phyloP scores from a whole-genome alignment of 2,329 filamentous ascomycete species.

The Ophiosphaerella narmari region DNA sequence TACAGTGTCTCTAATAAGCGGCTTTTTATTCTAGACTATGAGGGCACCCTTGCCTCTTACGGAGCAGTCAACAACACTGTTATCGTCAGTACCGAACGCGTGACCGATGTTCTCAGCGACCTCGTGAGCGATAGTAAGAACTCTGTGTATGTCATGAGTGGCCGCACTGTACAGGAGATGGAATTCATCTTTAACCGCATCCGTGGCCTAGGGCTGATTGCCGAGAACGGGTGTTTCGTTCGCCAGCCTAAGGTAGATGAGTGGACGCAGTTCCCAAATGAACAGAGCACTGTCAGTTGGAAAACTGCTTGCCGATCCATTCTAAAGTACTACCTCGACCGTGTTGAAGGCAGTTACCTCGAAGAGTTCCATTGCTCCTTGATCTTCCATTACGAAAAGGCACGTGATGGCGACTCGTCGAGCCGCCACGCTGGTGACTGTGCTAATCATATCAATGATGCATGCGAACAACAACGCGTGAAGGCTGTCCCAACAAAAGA shows the following conservation, averaged over 20 bases:
- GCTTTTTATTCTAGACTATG: slow-evolving; percentile 90
- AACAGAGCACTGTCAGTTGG: slow-evolving; percentile 73
- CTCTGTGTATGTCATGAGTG: slow-evolving; percentile 91
- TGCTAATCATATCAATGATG: slow-evolving; percentile 93
- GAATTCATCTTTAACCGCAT: slow-evolving; percentile 84
- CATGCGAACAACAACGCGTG: slow-evolving; percentile 80
- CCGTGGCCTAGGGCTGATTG: slow-evolving; percentile 83
- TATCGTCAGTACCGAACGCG: slow-evolving; percentile 82
- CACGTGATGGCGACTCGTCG: slow-evolving; percentile 76
- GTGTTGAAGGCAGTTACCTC: slow-evolving; percentile 83
- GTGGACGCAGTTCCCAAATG: slow-evolving; percentile 81
- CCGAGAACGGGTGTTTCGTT: slow-evolving; percentile 92
- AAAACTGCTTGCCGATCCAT: slow-evolving; percentile 83
- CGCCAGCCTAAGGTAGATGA: slow-evolving; percentile 67
- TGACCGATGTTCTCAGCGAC: slow-evolving; percentile 81
- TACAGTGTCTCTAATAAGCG: slow-evolving; percentile 71
- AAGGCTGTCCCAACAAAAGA: slow-evolving; percentile 82
- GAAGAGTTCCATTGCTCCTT: slow-evolving; percentile 92
- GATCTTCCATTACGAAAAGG: slow-evolving; percentile 86
- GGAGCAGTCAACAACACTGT: slow-evolving; percentile 84
- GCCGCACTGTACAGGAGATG: slow-evolving; percentile 83
- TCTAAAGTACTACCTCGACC: slow-evolving; percentile 85
- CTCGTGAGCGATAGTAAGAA: slow-evolving; percentile 80
- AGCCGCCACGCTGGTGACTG: slow-evolving; percentile 84
- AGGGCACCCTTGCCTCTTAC: slow-evolving; percentile 88